Evolutionary conservation across 441 rosid genomes (phyloP).

Genomic region (Eruca vesicaria): DNA sequence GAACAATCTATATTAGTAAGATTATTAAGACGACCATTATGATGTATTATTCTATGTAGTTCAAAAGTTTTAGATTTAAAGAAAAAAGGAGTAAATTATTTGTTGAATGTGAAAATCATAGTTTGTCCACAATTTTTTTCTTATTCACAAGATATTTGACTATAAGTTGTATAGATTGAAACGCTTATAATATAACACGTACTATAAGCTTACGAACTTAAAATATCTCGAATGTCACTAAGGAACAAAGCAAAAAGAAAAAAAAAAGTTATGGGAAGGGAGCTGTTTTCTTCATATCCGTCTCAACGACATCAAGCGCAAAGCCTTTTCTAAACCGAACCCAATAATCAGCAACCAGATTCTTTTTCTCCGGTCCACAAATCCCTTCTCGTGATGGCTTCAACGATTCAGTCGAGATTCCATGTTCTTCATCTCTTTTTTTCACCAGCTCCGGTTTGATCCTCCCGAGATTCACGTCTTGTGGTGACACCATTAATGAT

Average conservation of each 20-base stretch:
- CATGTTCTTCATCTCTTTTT: constrained; percentile 52
- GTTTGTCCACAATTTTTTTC: not conserved
- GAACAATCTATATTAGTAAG: not conserved
- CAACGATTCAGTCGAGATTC: constrained; percentile 38
- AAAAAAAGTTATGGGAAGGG: constrained; percentile 12
- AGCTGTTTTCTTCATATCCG: constrained; percentile 47
- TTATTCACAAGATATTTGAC: not conserved
- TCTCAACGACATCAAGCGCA: constrained; percentile 43
- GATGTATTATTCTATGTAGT: no score
- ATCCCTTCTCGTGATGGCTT: constrained; percentile 46
- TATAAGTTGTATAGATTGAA: no score
- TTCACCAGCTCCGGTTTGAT: constrained; percentile 41
- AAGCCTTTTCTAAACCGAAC: constrained; percentile 63
- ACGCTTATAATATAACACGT: not conserved
- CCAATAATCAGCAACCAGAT: constrained; percentile 69
- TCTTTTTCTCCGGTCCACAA: constrained; percentile 54
- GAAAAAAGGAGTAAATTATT: not conserved
- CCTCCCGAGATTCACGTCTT: constrained; percentile 53
- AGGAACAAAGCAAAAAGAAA: not conserved
- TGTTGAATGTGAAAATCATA: not conserved
- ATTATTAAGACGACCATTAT: no score
- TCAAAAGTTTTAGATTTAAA: no score
- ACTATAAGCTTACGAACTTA: not conserved
- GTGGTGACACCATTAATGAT: constrained; percentile 73
- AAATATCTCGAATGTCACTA: not conserved